Evolutionary conservation across 2,329 filamentous ascomycete genomes (phyloP).

Genomic region (Pleomassaria siparia): DNA sequence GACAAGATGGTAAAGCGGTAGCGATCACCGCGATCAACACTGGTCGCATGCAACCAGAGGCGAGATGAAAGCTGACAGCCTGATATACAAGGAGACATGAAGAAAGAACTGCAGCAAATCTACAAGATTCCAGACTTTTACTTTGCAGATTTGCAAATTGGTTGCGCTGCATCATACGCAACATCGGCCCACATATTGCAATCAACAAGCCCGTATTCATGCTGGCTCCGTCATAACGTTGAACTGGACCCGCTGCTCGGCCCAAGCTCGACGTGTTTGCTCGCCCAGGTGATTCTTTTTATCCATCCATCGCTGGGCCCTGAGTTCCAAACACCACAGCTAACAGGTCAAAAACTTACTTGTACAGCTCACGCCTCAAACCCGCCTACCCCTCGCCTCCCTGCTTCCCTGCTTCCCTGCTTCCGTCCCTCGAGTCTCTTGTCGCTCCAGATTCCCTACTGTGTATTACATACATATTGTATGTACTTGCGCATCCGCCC

Average conservation of each 20-base stretch:
- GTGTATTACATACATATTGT: too few species aligned
- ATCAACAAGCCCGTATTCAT: constrained; percentile 2
- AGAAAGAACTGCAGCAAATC: too few species aligned
- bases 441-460: too few species aligned
- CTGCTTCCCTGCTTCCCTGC: background rate
- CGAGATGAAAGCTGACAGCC: background rate
- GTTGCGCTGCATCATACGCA: too few species aligned
- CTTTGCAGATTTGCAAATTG: too few species aligned
- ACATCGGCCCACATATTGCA: background rate
- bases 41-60: background rate
- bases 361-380: too few species aligned
- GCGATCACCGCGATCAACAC: constrained; percentile 1
- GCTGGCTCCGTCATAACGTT: background rate
- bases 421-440: too few species aligned
- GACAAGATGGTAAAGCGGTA: background rate
- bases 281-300: too few species aligned
- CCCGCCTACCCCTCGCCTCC: too few species aligned
- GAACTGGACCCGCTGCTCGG: background rate
- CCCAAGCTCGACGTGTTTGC: constrained; percentile 5
- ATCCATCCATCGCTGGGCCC: background rate
- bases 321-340: background rate
- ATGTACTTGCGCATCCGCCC: background rate
- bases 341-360: too few species aligned
- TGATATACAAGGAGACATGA: background rate
- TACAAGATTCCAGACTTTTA: too few species aligned